Evolutionary conservation across 306 rosid species (phyloP), one percentile per base, ranked within the genome.

Genomic region (Malus asiatica): DNA sequence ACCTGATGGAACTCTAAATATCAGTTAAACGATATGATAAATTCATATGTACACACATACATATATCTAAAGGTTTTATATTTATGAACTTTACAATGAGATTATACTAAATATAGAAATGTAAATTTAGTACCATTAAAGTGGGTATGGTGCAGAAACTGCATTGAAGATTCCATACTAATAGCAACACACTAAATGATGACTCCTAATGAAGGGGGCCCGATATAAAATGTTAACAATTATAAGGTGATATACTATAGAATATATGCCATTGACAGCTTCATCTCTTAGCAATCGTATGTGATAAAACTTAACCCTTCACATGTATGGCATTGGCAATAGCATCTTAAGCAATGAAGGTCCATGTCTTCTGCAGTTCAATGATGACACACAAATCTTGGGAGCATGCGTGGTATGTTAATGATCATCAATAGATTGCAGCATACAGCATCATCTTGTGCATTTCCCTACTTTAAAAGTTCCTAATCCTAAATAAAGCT

Each of bases 1-100:
- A 94, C 89, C 97, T 94, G 93, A 72, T 82, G 71, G 82, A 84
- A 45, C 83, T 80, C 66, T 83, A 83, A 64, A 81, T 73, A 68
- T 76, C 67, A 86, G 77, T 82, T 63, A 63, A 77, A 25, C 61
- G 22, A 42, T 16, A 16, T 73, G 64, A n/a, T 13, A 57, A 68
- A 67, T 15, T 30, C 22, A 68, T 11, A 73, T n/a, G 57, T 19
- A 7, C 46, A 29, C 40, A 14, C 33, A 22, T 20, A 32, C 11
- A 32, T 6, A 59, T 3, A 68, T 8, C 4, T 23, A 3, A 9
- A 52, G 57, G 20, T 8, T 23, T 14, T 16, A 45, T 13, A 23
- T 64, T 52, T 10, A 46, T 12, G 14, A 2, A 13, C 40, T 7
- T 4, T 3, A 72, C 22, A 57, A 2, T 13, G 22, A 12, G 57